Conservation (phyloP, 129 eudicot genomes). For the Calendula officinalis region DNA sequence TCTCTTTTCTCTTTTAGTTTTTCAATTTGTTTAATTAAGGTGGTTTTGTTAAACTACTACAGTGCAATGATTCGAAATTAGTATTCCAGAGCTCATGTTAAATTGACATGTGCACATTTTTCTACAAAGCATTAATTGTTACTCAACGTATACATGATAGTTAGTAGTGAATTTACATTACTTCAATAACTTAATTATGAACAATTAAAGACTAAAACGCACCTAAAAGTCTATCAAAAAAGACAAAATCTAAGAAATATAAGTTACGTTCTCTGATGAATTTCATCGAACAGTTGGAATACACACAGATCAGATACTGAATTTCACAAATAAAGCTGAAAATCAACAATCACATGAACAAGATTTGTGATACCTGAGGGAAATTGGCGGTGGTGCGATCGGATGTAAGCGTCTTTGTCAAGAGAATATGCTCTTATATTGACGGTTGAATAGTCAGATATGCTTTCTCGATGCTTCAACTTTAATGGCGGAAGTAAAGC, state of each 20-base stretch:
- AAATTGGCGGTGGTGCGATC: slow-evolving; percentile 17
- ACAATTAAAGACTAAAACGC: slow-evolving; percentile 9
- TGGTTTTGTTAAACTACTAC: slow-evolving; percentile 10
- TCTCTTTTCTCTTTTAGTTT: neutral
- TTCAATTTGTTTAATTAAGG: neutral
- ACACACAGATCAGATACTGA: slow-evolving; percentile 18
- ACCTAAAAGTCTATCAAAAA: slow-evolving; percentile 17
- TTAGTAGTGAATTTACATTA: slow-evolving; percentile 1
- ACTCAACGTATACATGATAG: neutral
- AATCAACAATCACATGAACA: slow-evolving; percentile 16
- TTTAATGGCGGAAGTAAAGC: slow-evolving; percentile 15
- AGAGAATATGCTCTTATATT: slow-evolving; percentile 27
- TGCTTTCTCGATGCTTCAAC: slow-evolving; percentile 26
- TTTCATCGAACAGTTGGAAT: slow-evolving; percentile 31
- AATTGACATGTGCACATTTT: slow-evolving; percentile 10
- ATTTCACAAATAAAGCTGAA: slow-evolving; percentile 11
- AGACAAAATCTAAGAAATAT: slow-evolving; percentile 9
- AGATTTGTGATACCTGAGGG: slow-evolving; percentile 16
- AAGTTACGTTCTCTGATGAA: slow-evolving; percentile 19
- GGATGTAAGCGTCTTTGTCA: slow-evolving; percentile 18
- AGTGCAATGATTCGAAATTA: slow-evolving; percentile 5
- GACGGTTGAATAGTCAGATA: slow-evolving; percentile 25
- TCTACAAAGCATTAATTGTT: neutral
- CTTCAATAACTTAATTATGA: slow-evolving; percentile 5
- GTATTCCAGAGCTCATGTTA: neutral